phyloP scores from a whole-genome alignment of 2,329 filamentous ascomycete genomes.

The Bretziella fagacearum region DNA sequence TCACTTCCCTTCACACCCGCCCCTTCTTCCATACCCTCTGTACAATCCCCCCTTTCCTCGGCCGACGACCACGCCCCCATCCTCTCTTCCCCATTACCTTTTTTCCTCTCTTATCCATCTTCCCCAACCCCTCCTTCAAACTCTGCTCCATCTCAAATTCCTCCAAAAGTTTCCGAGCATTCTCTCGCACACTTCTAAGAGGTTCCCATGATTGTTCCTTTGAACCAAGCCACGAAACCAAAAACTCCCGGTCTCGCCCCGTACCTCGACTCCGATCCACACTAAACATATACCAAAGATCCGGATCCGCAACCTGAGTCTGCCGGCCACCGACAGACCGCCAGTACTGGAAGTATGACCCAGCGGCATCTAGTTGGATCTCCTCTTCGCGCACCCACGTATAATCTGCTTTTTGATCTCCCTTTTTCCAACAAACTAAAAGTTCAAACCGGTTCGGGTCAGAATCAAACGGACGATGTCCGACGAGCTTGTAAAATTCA shows the following conservation, averaged over 20 bases:
- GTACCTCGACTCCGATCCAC: slow-evolving; percentile 7
- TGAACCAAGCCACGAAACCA: slow-evolving; percentile 13
- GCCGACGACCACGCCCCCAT: background rate
- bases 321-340: slow-evolving; percentile 8
- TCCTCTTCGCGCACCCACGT: slow-evolving; percentile 11
- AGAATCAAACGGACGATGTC: background rate
- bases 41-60: background rate
- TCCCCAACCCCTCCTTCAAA: background rate
- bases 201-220: slow-evolving; percentile 12
- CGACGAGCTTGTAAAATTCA: background rate
- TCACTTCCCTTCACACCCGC: background rate
- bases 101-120: background rate
- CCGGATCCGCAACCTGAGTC: slow-evolving; percentile 10
- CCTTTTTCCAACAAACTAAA: slow-evolving; percentile 4
- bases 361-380: slow-evolving; percentile 9
- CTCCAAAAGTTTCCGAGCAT: slow-evolving; percentile 4
- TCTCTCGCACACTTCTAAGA: slow-evolving; percentile 1
- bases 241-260: slow-evolving; percentile 1
- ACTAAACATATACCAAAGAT: slow-evolving; percentile 14
- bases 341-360: slow-evolving; percentile 12
- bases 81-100: background rate
- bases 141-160: slow-evolving; percentile 5
- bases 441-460: slow-evolving; percentile 13
- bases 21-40: slow-evolving; percentile 1
- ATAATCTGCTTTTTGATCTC: background rate